Conservation (phyloP, 495 filamentous ascomycete genomes). For the Tetracladium marchalianum region DNA sequence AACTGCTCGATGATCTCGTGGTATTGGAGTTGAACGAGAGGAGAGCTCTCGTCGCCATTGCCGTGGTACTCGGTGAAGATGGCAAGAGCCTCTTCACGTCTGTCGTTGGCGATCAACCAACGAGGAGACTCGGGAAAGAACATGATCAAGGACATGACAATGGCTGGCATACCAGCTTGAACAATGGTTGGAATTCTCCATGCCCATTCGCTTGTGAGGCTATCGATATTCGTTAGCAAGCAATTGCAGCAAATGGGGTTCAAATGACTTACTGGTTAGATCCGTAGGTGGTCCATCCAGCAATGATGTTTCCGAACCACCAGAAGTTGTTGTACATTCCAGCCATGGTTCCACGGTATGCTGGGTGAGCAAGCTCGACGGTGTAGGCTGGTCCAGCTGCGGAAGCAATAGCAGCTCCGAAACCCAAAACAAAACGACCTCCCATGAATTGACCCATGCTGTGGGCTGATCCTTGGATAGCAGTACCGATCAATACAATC, state of each 20-base stretch:
- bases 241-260: not conserved
- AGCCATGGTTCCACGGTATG: constrained; percentile 43
- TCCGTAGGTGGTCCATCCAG: constrained; percentile 25
- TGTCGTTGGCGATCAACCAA: constrained; percentile 57
- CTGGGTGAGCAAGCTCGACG: constrained; percentile 44
- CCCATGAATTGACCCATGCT: constrained; percentile 38
- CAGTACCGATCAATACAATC: constrained; percentile 44
- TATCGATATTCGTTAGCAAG: constrained; percentile 10
- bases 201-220: constrained; percentile 19
- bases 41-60: constrained; percentile 43
- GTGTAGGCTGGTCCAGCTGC: constrained; percentile 43
- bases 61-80: constrained; percentile 48
- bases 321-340: constrained; percentile 36
- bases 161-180: constrained; percentile 36
- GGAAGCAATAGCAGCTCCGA: constrained; percentile 39
- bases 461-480: constrained; percentile 35
- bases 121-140: constrained; percentile 52
- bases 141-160: constrained; percentile 20
- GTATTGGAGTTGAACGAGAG: constrained; percentile 51
- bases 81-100: constrained; percentile 42
- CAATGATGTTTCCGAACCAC: constrained; percentile 27
- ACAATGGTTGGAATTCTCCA: constrained; percentile 53
- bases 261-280: constrained; percentile 19
- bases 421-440: constrained; percentile 47
- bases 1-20: constrained; percentile 49